Base-by-base conservation (phyloP, 768 basidiomycete genomes). In the Phlegmacium glaucopus region DNA sequence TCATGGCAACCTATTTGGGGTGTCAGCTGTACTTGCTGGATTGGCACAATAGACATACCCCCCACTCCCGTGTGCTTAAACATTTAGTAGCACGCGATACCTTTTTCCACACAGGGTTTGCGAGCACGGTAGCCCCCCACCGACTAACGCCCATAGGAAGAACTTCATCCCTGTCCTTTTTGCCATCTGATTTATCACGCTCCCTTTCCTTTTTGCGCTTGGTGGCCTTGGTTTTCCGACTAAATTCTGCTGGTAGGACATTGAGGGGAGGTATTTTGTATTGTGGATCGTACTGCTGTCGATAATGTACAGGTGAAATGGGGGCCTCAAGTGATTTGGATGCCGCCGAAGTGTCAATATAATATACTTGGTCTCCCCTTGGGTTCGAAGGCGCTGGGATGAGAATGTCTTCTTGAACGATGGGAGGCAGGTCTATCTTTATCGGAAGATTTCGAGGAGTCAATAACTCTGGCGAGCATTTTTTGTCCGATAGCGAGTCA, bases 11-110 rank as follows among this genome's bases (percentile, higher is more conserved):
- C 87, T 91, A 42, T 48, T 13, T 12, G 41, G 27, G 50, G 16
- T 39, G 43, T 27, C n/a, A 37, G 39, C 11, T 13, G 4, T 28
- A 17, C 42, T 25, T 44, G 16, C 15, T 16, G 40, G 5, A 39
- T 42, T 16, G 11, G 27, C n/a, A 50, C 28, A 12, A 13, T 45
- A 47, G n/a, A 72, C 87, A 56, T 72, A 90, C 90, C 66, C 76
- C 75, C 91, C 91, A 94, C 49, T 94, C 90, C 32, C 77, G 77
- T 9, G 86, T 88, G 45, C 73, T 90, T 50, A 94, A 57, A 52
- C 87, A 90, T 62, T 94, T 94, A 6, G 78, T 73, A 11, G 90
- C 80, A 44, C 82, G 76, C 36, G 83, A 68, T 9, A 91, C 76
- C 54, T 76, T 81, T 62, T 76, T 82, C 70, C 83, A 79, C 16